Evolutionary conservation across 164 flowering plant species (phyloP).

Genomic region (Vitis rupestris): DNA sequence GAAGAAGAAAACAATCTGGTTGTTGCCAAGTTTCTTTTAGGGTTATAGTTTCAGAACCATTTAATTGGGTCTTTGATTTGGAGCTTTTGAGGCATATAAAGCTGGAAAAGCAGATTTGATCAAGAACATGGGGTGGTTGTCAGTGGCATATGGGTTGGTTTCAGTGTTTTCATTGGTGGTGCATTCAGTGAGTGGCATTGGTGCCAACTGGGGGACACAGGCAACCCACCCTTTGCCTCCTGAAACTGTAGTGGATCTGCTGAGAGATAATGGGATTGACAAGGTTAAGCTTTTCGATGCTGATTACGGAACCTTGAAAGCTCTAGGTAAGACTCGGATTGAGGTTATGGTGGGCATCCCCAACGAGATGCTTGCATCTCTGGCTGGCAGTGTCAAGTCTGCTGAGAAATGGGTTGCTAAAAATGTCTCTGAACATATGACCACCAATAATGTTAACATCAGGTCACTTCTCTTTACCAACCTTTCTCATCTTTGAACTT

Average conservation of each 20-base stretch:
- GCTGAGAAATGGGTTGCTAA: slow-evolving; percentile 89
- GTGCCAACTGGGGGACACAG: slow-evolving; percentile 95
- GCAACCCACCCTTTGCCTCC: slow-evolving; percentile 68
- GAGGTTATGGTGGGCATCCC: slow-evolving; percentile 99
- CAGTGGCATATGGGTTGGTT: slow-evolving; percentile 10
- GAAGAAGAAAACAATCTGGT: no score
- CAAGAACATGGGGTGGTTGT: slow-evolving; percentile 6
- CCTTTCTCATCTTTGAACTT: background rate
- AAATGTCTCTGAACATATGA: slow-evolving; percentile 70
- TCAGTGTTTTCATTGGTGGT: slow-evolving; percentile 14
- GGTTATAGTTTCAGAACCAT: no score
- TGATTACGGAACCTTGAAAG: slow-evolving; percentile 48
- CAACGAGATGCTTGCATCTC: slow-evolving; percentile 69
- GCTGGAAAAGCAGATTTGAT: background rate
- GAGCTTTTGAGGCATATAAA: no score
- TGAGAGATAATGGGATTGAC: slow-evolving; percentile 70
- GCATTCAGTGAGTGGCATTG: slow-evolving; percentile 50
- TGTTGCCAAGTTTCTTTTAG: no score
- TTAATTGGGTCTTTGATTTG: no score
- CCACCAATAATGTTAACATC: slow-evolving; percentile 54
- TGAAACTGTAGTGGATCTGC: slow-evolving; percentile 54
- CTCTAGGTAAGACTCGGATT: slow-evolving; percentile 55
- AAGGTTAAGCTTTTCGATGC: slow-evolving; percentile 97
- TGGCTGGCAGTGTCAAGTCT: slow-evolving; percentile 66
- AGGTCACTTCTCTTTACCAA: slow-evolving; percentile 33